Evolutionary conservation across 768 basidiomycete genomes (phyloP), one percentile per base, ranked within the genome.

Genomic region (Sutorius australiensis): DNA sequence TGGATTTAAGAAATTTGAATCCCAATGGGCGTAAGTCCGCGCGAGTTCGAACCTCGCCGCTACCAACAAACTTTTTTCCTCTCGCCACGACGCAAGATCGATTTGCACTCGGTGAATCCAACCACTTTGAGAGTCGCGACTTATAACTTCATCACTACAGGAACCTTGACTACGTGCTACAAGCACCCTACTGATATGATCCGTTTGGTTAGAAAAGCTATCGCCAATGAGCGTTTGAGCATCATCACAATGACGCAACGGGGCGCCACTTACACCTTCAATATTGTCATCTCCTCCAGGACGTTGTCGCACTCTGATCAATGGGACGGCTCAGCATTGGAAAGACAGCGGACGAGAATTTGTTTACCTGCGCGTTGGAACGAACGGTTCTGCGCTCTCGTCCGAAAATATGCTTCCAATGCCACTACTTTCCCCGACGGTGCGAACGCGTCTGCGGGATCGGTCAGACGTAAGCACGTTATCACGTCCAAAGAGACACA

Each of bases 11-110:
- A 58, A 21, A 50, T 70, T 64, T 84, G 85, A 81, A 79, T 87
- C 84, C 86, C 84, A 86, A 87, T 87, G 85, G 84, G 82, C 78
- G 83, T 36, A 77, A 81, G 78, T 77, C 84, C 86, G 85, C 87
- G 86, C 84, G 87, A 87, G 87, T 89, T 88, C 86, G 86, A 88
- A 86, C 83, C 87, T 87, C 86, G 84, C 87, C 81, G 83, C 82
- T 83, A 83, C 84, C 85, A 87, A 43, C 64, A 3, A 3, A 48
- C 60, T 61, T 54, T 63, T 33, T 27, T 31, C 27, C 38, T 34
- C 12, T n/a, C 19, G 4, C 27, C 13, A 38, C 3, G 16, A 28
- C 17, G 17, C 2, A 6, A 17, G 16, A 13, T 17, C 32, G 6
- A 13, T 11, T 48, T 40, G 6, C 8, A 32, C n/a, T n/a, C n/a